phyloP scores from a whole-genome alignment of 345 rosid genomes.

The Tarenaya hassleriana region DNA sequence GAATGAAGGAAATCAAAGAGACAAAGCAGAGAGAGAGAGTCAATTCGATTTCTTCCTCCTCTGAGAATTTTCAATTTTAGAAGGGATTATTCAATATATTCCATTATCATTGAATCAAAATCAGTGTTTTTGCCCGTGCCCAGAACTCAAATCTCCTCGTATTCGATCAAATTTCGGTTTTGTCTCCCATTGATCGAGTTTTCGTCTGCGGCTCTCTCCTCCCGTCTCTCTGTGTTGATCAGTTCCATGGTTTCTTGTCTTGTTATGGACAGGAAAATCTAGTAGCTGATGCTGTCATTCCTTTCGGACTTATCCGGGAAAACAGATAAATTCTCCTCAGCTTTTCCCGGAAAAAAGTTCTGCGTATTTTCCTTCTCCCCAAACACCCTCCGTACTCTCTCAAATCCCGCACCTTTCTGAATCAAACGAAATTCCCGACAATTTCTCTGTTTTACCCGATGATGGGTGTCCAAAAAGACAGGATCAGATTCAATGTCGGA shows the following conservation, averaged over 20 bases:
- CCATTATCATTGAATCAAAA: slow-evolving; percentile 30
- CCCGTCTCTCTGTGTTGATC: slow-evolving; percentile 1
- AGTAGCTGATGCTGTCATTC: slow-evolving; percentile 10
- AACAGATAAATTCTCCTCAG: slow-evolving; percentile 22
- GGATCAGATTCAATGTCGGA: slow-evolving; percentile 80
- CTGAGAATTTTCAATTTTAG: slow-evolving; percentile 26
- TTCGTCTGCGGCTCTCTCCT: not conserved
- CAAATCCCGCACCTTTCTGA: slow-evolving; percentile 11
- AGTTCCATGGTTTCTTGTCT: slow-evolving; percentile 11
- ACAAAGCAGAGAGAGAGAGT: slow-evolving; percentile 20
- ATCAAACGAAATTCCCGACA: not conserved
- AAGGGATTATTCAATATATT: slow-evolving; percentile 25
- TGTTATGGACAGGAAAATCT: slow-evolving; percentile 6
- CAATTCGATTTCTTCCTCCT: slow-evolving; percentile 20
- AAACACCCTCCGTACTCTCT: not conserved
- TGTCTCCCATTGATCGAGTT: slow-evolving; percentile 2
- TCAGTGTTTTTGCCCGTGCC: slow-evolving; percentile 34
- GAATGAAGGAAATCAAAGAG: slow-evolving; percentile 6
- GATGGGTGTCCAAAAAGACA: slow-evolving; percentile 71
- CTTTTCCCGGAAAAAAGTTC: slow-evolving; percentile 15
- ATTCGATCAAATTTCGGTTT: slow-evolving; percentile 11
- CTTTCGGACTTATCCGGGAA: slow-evolving; percentile 1
- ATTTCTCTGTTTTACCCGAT: slow-evolving; percentile 5
- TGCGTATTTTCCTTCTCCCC: not conserved
- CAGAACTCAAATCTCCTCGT: slow-evolving; percentile 34